Evolutionary conservation across 768 basidiomycete genomes (phyloP).

Genomic region (Rhodotorula sphaerocarpa): DNA sequence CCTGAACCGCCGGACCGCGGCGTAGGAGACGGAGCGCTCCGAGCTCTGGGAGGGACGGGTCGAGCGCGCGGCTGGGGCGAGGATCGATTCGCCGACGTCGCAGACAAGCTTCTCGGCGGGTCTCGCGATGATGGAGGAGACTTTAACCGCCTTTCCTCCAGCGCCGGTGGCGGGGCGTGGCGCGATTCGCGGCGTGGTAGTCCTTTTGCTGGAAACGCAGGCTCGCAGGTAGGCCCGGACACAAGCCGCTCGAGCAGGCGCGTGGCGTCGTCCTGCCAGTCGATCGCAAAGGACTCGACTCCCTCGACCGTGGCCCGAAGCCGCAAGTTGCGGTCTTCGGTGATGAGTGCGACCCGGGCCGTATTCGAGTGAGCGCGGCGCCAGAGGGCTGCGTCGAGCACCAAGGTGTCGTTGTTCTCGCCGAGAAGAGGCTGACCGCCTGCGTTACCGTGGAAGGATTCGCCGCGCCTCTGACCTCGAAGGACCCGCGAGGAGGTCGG

Average conservation of each 20-base stretch:
- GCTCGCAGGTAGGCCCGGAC: neutral
- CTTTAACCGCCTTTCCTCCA: too few relatives aligned
- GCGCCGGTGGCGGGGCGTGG: too few relatives aligned
- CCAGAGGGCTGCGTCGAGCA: conserved; percentile 26
- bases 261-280: neutral
- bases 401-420: conserved; percentile 28
- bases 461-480: conserved; percentile 16
- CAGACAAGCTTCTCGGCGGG: too few relatives aligned
- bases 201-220: too few relatives aligned
- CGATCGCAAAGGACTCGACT: conserved; percentile 11
- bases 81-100: too few relatives aligned
- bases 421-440: neutral
- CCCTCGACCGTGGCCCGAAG: conserved; percentile 26
- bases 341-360: conserved; percentile 10
- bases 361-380: neutral
- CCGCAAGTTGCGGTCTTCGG: conserved; percentile 27
- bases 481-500: neutral
- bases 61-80: too few relatives aligned
- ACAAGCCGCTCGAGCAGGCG: conserved; percentile 8
- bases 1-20: too few relatives aligned
- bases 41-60: neutral
- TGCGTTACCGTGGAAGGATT: conserved; percentile 7
- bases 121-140: too few relatives aligned
- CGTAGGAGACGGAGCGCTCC: neutral
- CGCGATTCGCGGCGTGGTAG: too few relatives aligned